phyloP scores from a whole-genome alignment of 169 alveolate species.

The Toxoplasma gondii region DNA sequence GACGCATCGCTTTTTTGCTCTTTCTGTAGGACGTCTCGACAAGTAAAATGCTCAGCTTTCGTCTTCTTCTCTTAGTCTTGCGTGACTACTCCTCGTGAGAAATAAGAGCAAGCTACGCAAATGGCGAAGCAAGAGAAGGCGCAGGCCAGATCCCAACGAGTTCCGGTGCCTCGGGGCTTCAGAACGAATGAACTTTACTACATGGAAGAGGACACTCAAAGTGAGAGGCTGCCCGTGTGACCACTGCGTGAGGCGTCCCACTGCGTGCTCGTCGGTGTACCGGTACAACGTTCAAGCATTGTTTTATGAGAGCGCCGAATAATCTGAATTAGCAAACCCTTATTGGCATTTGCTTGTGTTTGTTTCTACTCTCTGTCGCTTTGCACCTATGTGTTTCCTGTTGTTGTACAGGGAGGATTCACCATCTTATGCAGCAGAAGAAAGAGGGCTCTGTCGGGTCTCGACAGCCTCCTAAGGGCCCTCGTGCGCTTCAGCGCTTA shows the following conservation, averaged over 20 bases:
- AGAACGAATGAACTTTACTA: slow-evolving; percentile 24
- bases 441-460: background rate
- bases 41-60: background rate
- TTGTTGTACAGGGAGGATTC: background rate
- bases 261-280: too few species aligned
- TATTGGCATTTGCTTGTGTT: too few species aligned
- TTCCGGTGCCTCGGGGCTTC: slow-evolving; percentile 10
- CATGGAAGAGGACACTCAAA: slow-evolving; percentile 25
- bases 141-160: background rate
- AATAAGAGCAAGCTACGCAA: background rate
- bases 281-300: too few species aligned
- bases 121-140: background rate
- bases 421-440: background rate
- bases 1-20: background rate
- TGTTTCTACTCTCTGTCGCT: background rate
- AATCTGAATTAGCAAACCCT: too few species aligned
- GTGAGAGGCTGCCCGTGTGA: background rate
- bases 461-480: background rate
- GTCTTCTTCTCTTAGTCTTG: too few species aligned
- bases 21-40: background rate
- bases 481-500: background rate
- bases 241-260: background rate
- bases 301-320: too few species aligned
- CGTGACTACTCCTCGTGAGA: background rate
- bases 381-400: background rate